Evolutionary conservation across 805 yeast genomes (phyloP).

Genomic region (Saccharomycopsis olivae): DNA sequence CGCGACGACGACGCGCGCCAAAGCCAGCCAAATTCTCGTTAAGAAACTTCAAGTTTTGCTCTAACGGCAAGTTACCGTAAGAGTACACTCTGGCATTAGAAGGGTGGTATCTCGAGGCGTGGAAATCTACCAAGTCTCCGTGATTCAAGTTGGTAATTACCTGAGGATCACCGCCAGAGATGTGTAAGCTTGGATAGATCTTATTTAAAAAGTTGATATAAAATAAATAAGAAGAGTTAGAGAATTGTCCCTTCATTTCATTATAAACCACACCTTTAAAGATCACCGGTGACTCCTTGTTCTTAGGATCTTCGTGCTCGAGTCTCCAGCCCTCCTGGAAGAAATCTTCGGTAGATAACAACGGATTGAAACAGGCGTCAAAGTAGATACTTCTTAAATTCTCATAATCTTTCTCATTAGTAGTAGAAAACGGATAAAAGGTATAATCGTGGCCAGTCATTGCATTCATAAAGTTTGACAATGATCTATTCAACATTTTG

Average conservation of each 20-base stretch:
- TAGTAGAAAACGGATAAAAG: slow-evolving; percentile 91
- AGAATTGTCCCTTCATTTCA: slow-evolving; percentile 97
- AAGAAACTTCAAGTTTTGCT: slow-evolving; percentile 46
- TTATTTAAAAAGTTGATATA: slow-evolving; percentile 78
- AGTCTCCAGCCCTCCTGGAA: slow-evolving; percentile 97
- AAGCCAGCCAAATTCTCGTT: slow-evolving; percentile 39
- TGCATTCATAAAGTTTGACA: slow-evolving; percentile 96
- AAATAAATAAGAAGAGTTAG: slow-evolving; percentile 76
- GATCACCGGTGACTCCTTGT: slow-evolving; percentile 46
- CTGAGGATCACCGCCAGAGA: slow-evolving; percentile 91
- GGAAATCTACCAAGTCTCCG: slow-evolving; percentile 71
- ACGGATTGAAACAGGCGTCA: slow-evolving; percentile 78
- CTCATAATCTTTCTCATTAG: slow-evolving; percentile 68
- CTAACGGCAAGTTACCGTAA: slow-evolving; percentile 69
- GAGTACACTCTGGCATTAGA: slow-evolving; percentile 80
- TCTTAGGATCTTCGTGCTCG: slow-evolving; percentile 56
- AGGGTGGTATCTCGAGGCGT: slow-evolving; percentile 72
- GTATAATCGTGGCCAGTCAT: slow-evolving; percentile 98
- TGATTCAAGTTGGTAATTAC: slow-evolving; percentile 65
- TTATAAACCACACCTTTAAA: slow-evolving; percentile 96
- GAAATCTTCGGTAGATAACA: slow-evolving; percentile 71
- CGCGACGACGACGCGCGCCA: slow-evolving; percentile 36
- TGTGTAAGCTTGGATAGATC: slow-evolving; percentile 74
- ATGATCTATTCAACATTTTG: slow-evolving; percentile 91
- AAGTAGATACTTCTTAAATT: slow-evolving; percentile 82